Evolutionary conservation across 768 basidiomycete species (phyloP), one percentile per base, ranked within the genome.

Genomic region (Suillus variegatus): DNA sequence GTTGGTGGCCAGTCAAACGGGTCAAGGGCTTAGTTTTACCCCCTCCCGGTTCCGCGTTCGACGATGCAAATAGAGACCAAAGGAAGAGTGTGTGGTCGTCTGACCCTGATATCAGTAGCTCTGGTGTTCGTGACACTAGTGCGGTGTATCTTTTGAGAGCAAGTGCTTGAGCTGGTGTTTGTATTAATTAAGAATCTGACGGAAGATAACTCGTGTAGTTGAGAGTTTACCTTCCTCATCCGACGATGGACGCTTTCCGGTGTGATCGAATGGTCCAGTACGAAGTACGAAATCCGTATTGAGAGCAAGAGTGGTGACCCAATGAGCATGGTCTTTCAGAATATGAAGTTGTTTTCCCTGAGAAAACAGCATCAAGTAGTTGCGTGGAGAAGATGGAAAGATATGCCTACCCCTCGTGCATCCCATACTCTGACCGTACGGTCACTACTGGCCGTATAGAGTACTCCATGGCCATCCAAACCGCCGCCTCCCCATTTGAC

Each of bases 21-120:
- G 93, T 85, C 20, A 89, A 65, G 5, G 92, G 91, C 70, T 92
- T 93, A 44, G 85, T 82, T 72, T 85, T 87, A 12, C 83, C 81
- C 22, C 78, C 77, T 55, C 76, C 76, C 8, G 18, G 40, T 44
- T 52, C 72, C 10, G 75, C 62, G 40, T 71, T 68, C 54, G 80
- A 70, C 36, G 82, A 81, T 22, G 88, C 82, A 82, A 94, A 92
- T 49, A 89, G 81, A 40, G 94, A 91, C 97, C 95, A 98, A 14
- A 99, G 85, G 85, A 96, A 98, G 60, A 98, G 87, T 0, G 97
- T 99, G 76, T 98, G 97, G 76, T 99, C 97, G 75, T 99, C 96
- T 4, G 96, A 98, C 25, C 95, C 96, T 6, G 95, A 94, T 75
- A 98, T 97, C 68, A 97, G 81, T 5, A 94, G 82, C 76, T 98